phyloP scores from a whole-genome alignment of 495 filamentous ascomycete genomes.

The Penicillium waksmanii region DNA sequence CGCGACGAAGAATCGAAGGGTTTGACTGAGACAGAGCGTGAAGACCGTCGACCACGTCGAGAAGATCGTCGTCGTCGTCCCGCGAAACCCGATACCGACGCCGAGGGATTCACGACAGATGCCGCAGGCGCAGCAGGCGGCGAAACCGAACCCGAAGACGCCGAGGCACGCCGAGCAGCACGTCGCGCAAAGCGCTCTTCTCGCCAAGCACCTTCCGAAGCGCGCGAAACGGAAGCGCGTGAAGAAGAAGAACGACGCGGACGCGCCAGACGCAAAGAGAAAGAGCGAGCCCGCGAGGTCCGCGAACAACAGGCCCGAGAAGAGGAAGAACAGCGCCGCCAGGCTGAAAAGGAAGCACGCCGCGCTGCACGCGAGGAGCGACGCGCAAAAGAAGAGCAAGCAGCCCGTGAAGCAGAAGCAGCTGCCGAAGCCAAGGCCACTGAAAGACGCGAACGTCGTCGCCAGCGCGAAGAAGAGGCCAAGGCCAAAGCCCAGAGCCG shows the following conservation, averaged over 20 bases:
- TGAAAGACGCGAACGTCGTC: conserved; percentile 46
- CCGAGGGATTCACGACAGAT: conserved; percentile 50
- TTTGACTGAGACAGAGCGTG: conserved; percentile 46
- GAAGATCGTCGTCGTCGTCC: conserved; percentile 48
- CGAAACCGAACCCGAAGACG: conserved; percentile 55
- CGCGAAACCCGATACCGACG: conserved; percentile 46
- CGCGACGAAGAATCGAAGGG: conserved; percentile 42
- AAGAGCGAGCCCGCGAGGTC: conserved; percentile 42
- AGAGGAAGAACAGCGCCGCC: conserved; percentile 52
- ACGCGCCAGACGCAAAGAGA: conserved; percentile 46
- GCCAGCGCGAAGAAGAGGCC: conserved; percentile 44
- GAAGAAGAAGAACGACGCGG: conserved; percentile 50
- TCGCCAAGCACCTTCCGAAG: conserved; percentile 40
- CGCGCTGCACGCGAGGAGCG: conserved; percentile 54
- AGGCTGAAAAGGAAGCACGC: conserved; percentile 49
- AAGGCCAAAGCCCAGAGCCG: conserved; percentile 35
- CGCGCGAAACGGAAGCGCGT: conserved; percentile 50
- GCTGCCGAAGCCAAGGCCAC: conserved; percentile 44
- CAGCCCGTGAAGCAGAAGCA: conserved; percentile 48
- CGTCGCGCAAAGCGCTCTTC: conserved; percentile 44
- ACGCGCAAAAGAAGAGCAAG: conserved; percentile 50
- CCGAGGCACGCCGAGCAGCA: conserved; percentile 55
- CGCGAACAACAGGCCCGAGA: conserved; percentile 46
- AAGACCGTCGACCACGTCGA: conserved; percentile 47
- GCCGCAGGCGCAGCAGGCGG: conserved; percentile 32